phyloP scores from a whole-genome alignment of 2,329 filamentous ascomycete species.

The Monosporascus sp. region DNA sequence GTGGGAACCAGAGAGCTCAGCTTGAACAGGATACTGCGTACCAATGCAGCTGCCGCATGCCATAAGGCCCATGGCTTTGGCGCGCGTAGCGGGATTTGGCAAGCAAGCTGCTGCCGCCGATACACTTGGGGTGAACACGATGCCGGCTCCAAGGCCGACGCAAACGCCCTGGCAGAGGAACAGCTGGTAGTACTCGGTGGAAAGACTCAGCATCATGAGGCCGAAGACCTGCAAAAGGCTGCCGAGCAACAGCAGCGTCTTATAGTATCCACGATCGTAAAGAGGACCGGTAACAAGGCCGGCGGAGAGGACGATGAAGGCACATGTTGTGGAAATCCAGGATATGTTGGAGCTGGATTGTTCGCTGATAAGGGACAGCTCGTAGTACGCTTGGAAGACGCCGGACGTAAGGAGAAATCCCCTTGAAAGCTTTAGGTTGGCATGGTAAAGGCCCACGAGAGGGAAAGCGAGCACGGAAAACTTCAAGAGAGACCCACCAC shows the following conservation, averaged over 20 bases:
- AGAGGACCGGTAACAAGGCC: conserved; percentile 12
- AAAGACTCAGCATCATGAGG: conserved; percentile 8
- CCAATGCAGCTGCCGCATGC: conserved; percentile 13
- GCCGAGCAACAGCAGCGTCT: conserved; percentile 7
- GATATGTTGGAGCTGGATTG: conserved; percentile 12
- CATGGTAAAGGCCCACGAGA: not conserved
- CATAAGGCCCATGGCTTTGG: conserved; percentile 12
- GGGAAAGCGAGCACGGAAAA: not conserved
- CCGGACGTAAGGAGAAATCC: conserved; percentile 17
- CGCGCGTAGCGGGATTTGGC: conserved; percentile 11
- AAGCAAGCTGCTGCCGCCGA: not conserved
- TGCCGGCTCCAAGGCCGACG: conserved; percentile 12
- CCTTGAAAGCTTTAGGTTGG: not conserved
- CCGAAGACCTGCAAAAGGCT: conserved; percentile 8
- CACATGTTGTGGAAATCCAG: conserved; percentile 18
- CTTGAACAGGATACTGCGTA: not conserved
- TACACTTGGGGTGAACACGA: conserved; percentile 1
- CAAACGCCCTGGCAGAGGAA: conserved; percentile 10
- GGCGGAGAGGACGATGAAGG: conserved; percentile 13
- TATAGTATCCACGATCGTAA: conserved; percentile 15
- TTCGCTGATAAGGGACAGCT: conserved; percentile 3
- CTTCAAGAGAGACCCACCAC: conserved; percentile 6
- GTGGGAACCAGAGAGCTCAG: too few relatives aligned
- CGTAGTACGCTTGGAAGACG: conserved; percentile 18
- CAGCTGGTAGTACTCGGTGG: conserved; percentile 10